phyloP scores from a whole-genome alignment of 495 filamentous ascomycete species.

The Jackrogersella minutella region DNA sequence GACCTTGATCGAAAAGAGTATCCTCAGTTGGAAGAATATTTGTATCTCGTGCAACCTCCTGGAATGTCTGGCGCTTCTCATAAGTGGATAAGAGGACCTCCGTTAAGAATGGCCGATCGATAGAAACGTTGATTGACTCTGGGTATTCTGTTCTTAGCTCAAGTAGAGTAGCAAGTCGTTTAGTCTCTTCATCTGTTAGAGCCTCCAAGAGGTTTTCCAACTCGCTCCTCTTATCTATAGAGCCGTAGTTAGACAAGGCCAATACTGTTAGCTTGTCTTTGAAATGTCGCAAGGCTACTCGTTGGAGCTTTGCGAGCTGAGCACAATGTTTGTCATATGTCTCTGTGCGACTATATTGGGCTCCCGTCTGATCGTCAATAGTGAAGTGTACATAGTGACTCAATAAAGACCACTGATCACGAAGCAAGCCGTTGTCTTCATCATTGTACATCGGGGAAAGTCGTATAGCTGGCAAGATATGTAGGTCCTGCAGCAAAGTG shows the following conservation, averaged over 20 bases:
- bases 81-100: slow-evolving; percentile 81
- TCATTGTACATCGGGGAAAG: slow-evolving; percentile 80
- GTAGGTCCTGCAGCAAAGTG: slow-evolving; percentile 87
- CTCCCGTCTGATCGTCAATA: slow-evolving; percentile 89
- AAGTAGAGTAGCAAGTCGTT: slow-evolving; percentile 72
- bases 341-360: slow-evolving; percentile 72
- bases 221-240: slow-evolving; percentile 80
- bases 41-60: slow-evolving; percentile 75
- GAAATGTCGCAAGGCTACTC: slow-evolving; percentile 81
- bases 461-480: slow-evolving; percentile 81
- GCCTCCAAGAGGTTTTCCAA: slow-evolving; percentile 77
- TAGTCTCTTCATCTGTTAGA: slow-evolving; percentile 76
- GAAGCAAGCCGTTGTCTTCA: slow-evolving; percentile 77
- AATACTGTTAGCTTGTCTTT: slow-evolving; percentile 90
- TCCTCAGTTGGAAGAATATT: slow-evolving; percentile 84
- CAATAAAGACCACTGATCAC: slow-evolving; percentile 81
- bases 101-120: slow-evolving; percentile 72
- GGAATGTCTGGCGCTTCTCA: slow-evolving; percentile 82
- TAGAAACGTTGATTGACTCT: slow-evolving; percentile 65
- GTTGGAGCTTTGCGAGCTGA: slow-evolving; percentile 79
- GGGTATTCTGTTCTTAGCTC: slow-evolving; percentile 84
- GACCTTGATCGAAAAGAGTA: slow-evolving; percentile 82
- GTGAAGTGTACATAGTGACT: slow-evolving; percentile 87
- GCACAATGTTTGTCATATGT: slow-evolving; percentile 82
- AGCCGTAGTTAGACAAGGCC: slow-evolving; percentile 90